Evolutionary conservation across 2,329 filamentous ascomycete species (phyloP), one percentile per base, ranked within the genome.

Genomic region (Xylariomycetidae sp.): DNA sequence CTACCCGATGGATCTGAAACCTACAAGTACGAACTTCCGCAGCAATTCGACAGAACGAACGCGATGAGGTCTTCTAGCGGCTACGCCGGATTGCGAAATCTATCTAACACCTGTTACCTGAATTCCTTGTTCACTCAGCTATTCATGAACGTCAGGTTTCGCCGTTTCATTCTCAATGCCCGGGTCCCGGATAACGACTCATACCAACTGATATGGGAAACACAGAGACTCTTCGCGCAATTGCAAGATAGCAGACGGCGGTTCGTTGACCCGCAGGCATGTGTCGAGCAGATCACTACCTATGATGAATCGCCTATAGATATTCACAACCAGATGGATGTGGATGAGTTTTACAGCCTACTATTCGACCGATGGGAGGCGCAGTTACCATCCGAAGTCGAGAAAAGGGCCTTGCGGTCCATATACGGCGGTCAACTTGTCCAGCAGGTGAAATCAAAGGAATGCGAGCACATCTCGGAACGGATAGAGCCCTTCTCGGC

Each of bases 41-140:
- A 68, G 50, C 59, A 66, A 29, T 82, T 85, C 40, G 84, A 90
- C 31, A 70, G 80, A 20, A 60, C 60, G 24, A 79, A 75, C 49
- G 74, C 77, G 12, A 72, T 93, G n/a, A 78, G 87, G 41, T 79
- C 85, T 2, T 62, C 75, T 1, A 84, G 84, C 42, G 88, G 87
- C 14, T 94, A 94, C 54, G 78, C 84, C n/a, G 92, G 92, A 1
- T 61, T 98, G n/a, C 74, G 74, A 36, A 98, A 98, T 50, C 72
- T 95, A 12, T 92, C 87, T 8, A 95, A 95, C 54, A 96, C 93
- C 1, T 98, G 92, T 60, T 98, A 98, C 56, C 74, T 96, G 54
- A 98, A 98, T 56, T 96, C 92, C 1, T 67, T 98, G 1, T 72
- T 96, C 40, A 90, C 88, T 0, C 92, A 98, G 54, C 74, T 98